Evolutionary conservation across 78 protist genomes (phyloP), one percentile per base, ranked within the genome.

Genomic region (Dictyostelium intermedium): DNA sequence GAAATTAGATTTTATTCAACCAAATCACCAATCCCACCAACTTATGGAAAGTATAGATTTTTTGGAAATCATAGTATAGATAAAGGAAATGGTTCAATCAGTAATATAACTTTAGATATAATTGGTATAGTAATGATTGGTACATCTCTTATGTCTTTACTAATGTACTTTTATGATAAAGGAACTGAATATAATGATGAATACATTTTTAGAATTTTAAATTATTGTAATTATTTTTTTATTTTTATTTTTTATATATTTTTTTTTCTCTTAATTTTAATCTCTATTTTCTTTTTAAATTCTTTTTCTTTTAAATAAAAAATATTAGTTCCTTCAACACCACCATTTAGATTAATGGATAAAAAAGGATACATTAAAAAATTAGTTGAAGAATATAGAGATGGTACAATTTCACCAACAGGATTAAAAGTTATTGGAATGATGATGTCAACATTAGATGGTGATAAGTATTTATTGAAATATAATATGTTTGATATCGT

Each of bases 271-370:
- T n/a, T n/a, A n/a, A n/a, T n/a, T n/a, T n/a, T n/a, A n/a, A n/a
- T n/a, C n/a, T n/a, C n/a, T n/a, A n/a, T n/a, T 13, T 50, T 50
- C 14, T 14, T 50, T 14, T 50, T 50, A 4, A 50, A 13, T 16
- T 16, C 11, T 50, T 50, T 1, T 50, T 16, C 16, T 4, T 50
- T 50, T 2, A 18, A 5, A 37, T 13, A 34, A 41, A n/a, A 69
- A n/a, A n/a, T n/a, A n/a, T n/a, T 35, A 86, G 92, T 77, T 77
- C 78, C 84, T 73, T 86, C 84, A 82, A 37, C 92, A 37, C 92
- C 92, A 23, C 92, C 92, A 16, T 74, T 86, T 50, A 47, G 20
- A 76, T 25, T 86, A 56, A 53, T 82, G 77, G 34, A 77, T 23
- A 86, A 39, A 35, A 76, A 34, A 0, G 84, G 84, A n/a, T 69